Conservation (phyloP, 2,329 filamentous ascomycete species). For the Verticillium tricorpus region DNA sequence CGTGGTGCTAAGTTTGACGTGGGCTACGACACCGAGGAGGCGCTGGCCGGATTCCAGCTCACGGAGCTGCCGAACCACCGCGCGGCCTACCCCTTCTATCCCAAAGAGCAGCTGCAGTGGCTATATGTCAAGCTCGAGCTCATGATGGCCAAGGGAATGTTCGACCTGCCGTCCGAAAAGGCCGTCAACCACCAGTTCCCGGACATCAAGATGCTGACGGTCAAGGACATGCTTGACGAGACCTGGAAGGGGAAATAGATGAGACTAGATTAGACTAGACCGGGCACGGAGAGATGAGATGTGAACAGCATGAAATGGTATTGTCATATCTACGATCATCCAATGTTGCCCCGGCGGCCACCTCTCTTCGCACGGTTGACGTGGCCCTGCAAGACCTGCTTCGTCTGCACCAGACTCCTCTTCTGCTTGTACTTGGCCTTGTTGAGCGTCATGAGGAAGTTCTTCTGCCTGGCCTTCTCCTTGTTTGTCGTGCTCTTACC, state of each 20-base stretch:
- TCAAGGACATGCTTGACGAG: constrained; percentile 15
- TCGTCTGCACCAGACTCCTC: constrained; percentile 83
- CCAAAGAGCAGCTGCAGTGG: constrained; percentile 15
- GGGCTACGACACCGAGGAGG: constrained; percentile 22
- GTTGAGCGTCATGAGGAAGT: constrained; percentile 95
- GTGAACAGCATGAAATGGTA: not conserved
- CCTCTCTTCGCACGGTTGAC: constrained; percentile 79
- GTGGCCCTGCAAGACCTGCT: constrained; percentile 75
- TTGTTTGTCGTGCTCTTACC: constrained; percentile 97
- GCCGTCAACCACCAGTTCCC: constrained; percentile 23
- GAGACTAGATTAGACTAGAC: not conserved
- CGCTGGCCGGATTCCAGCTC: constrained; percentile 24
- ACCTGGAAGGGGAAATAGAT: not conserved
- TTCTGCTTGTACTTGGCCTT: constrained; percentile 97
- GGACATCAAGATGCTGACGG: constrained; percentile 16
- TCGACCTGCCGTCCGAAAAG: constrained; percentile 12
- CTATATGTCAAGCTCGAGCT: constrained; percentile 16
- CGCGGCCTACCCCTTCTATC: constrained; percentile 15
- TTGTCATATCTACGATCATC: constrained; percentile 14
- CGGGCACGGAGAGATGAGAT: not conserved
- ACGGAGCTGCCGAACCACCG: constrained; percentile 23
- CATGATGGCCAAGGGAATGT: constrained; percentile 11
- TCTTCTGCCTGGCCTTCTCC: constrained; percentile 96
- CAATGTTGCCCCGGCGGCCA: constrained; percentile 70
- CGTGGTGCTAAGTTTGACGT: constrained; percentile 26